Evolutionary conservation across 768 basidiomycete species (phyloP).

Genomic region (Kondoa malvinella): DNA sequence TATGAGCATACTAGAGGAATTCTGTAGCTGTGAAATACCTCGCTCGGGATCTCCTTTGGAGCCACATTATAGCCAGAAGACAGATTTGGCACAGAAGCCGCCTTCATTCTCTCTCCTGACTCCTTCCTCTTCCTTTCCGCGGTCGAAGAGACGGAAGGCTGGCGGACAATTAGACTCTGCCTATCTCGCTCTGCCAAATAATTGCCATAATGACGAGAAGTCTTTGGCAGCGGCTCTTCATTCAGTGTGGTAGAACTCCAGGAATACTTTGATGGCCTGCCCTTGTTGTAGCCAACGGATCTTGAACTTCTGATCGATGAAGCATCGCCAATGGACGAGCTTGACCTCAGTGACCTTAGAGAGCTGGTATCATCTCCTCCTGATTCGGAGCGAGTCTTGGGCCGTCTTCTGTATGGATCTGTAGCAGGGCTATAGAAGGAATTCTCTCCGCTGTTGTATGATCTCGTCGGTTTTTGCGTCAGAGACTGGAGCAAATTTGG

Average conservation of each 20-base stretch:
- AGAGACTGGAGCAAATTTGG: neutral
- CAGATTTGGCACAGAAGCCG: neutral
- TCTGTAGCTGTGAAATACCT: no score
- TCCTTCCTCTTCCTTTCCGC: neutral
- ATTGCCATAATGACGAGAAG: conserved; percentile 2
- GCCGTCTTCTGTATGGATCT: neutral
- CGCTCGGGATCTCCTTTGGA: no score
- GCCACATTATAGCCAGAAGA: neutral
- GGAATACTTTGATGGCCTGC: neutral
- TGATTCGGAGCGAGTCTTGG: neutral
- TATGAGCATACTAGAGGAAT: no score
- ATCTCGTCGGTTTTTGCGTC: neutral
- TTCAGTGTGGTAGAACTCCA: neutral
- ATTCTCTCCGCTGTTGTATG: neutral
- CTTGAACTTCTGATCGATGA: neutral
- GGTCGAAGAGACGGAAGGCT: neutral
- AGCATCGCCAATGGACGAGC: neutral
- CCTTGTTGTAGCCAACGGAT: neutral
- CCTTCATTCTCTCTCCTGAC: neutral
- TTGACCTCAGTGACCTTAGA: no score
- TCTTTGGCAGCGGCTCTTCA: neutral
- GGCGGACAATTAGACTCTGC: neutral
- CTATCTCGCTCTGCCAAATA: neutral
- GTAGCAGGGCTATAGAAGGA: neutral
- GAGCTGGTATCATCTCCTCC: neutral